Conservation (phyloP, 2,329 filamentous ascomycete species). For the Colletotrichum godetiae region DNA sequence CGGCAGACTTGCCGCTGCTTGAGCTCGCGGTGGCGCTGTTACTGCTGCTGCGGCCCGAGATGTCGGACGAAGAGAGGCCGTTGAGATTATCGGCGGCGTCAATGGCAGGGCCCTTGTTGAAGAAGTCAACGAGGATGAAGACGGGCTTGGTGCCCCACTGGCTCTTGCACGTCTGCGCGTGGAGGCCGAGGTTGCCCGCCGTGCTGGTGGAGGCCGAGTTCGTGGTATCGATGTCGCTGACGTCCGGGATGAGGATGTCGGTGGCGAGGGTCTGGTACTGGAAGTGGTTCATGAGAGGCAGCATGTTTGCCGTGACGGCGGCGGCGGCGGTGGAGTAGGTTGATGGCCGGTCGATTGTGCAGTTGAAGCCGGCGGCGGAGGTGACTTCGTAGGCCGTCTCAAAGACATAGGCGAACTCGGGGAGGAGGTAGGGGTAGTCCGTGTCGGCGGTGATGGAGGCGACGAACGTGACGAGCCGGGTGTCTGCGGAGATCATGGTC, state of each 20-base stretch:
- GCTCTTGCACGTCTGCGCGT: conserved; percentile 63
- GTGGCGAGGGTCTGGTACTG: conserved; percentile 68
- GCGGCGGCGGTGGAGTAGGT: conserved; percentile 57
- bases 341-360: conserved; percentile 74
- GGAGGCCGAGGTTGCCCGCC: conserved; percentile 64
- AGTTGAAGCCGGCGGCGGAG: conserved; percentile 74
- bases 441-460: conserved; percentile 60
- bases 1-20: conserved; percentile 26
- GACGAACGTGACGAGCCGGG: conserved; percentile 76
- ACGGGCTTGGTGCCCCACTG: conserved; percentile 74
- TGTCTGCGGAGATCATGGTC: conserved; percentile 72
- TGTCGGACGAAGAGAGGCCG: conserved; percentile 50
- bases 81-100: conserved; percentile 77
- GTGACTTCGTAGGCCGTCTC: conserved; percentile 78
- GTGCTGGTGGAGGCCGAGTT: conserved; percentile 70
- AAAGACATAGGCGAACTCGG: conserved; percentile 76
- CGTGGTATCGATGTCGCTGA: conserved; percentile 69
- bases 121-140: conserved; percentile 85
- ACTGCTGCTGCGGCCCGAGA: conserved; percentile 48
- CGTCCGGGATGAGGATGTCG: conserved; percentile 70
- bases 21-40: conserved; percentile 37
- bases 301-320: conserved; percentile 67
- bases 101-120: conserved; percentile 77
- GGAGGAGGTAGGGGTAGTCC: conserved; percentile 67
- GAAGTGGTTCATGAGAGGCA: conserved; percentile 87